Percentiles rank a stretch among this genome's conserved stretches.
Conservation (phyloP, 83 land plant genomes). For the Diphasiastrum complanatum region DNA sequence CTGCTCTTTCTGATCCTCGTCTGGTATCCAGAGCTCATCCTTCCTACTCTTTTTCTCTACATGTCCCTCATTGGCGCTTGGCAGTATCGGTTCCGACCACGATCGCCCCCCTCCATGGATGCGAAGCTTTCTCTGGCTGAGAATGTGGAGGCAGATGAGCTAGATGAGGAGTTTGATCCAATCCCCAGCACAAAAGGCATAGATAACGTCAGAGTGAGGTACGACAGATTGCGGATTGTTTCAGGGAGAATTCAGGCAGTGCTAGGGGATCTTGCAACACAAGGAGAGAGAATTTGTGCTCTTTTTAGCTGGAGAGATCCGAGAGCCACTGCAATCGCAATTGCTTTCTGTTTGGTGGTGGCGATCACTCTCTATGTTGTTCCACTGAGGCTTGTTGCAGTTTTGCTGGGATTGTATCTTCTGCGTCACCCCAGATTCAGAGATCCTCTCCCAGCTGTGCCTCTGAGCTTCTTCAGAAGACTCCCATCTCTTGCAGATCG, state of each 20-base stretch:
- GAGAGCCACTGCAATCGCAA: constrained; percentile 53
- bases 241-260: constrained; percentile 64
- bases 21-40: constrained; percentile 43
- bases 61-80: constrained; percentile 56
- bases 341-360: constrained; percentile 37
- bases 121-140: constrained; percentile 51
- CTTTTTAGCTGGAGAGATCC: constrained; percentile 78
- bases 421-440: constrained; percentile 69
- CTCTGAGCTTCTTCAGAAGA: constrained; percentile 57
- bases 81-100: constrained; percentile 60
- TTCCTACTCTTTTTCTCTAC: constrained; percentile 53
- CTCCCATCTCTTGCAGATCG: constrained; percentile 60
- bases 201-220: constrained; percentile 41
- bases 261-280: constrained; percentile 70
- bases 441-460: constrained; percentile 63
- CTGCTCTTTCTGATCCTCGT: constrained; percentile 3
- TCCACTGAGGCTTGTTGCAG: constrained; percentile 56
- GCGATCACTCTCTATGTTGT: constrained; percentile 45
- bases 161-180: constrained; percentile 70
- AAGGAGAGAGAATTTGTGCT: constrained; percentile 65
- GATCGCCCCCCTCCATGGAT: constrained; percentile 54
- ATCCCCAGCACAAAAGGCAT: constrained; percentile 44
- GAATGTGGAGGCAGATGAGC: constrained; percentile 50
- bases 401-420: constrained; percentile 51
- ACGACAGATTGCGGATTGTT: constrained; percentile 49